Evolutionary conservation across 257 asterid species (phyloP).

Genomic region (Solanum appendiculatum): DNA sequence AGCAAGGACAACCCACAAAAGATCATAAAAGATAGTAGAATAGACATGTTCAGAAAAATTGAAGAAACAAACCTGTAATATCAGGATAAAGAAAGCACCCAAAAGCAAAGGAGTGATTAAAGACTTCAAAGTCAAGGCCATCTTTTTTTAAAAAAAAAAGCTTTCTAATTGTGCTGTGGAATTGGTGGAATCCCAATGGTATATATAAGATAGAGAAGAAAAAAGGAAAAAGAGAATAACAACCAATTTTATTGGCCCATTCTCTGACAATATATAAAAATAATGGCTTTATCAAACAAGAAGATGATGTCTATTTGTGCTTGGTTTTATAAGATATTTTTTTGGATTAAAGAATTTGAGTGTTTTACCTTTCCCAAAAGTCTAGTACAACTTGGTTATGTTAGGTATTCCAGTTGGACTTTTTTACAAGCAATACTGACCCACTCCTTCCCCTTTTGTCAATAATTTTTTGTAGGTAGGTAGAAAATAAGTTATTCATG

Average conservation of each 20-base stretch:
- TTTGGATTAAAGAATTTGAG: background rate
- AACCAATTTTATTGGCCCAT: background rate
- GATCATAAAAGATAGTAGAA: background rate
- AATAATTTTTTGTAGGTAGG: rapidly evolving
- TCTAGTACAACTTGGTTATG: background rate
- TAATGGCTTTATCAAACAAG: background rate
- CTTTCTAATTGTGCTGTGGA: background rate
- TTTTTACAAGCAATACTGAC: background rate
- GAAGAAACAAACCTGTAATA: background rate
- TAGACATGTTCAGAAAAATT: background rate
- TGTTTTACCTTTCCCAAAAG: background rate
- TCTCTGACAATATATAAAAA: background rate
- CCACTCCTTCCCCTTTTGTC: background rate
- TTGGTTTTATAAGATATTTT: background rate
- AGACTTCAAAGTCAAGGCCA: background rate
- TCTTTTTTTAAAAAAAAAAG: background rate
- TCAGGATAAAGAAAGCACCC: background rate
- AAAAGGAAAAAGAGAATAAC: background rate
- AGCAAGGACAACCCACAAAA: background rate
- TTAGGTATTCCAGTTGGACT: background rate
- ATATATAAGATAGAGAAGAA: background rate
- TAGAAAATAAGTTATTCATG: rapidly evolving
- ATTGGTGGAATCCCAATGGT: background rate
- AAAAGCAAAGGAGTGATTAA: background rate
- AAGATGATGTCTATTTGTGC: background rate